phyloP scores from a whole-genome alignment of 2,329 filamentous ascomycete genomes.

The Scorias spongiosa region DNA sequence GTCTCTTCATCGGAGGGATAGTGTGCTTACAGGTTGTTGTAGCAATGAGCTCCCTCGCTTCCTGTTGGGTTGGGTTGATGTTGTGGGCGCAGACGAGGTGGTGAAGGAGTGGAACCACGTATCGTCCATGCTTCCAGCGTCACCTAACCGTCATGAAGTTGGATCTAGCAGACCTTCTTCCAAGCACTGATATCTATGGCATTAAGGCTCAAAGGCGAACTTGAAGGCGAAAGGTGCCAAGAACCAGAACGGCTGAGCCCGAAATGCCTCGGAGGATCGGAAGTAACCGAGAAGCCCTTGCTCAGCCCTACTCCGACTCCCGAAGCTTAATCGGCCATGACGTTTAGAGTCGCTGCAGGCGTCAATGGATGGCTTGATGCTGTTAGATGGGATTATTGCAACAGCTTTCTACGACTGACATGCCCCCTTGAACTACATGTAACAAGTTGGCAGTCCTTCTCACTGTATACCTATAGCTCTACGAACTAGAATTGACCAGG shows the following conservation, averaged over 20 bases:
- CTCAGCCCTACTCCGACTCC: not conserved
- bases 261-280: not conserved
- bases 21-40: conserved; percentile 33
- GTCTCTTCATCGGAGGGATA: conserved; percentile 14
- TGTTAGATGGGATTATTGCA: no score
- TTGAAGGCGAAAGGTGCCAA: not conserved
- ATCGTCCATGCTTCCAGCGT: conserved; percentile 40
- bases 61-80: conserved; percentile 38
- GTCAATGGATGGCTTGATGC: not conserved
- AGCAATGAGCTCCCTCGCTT: conserved; percentile 55
- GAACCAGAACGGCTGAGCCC: not conserved
- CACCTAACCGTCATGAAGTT: no score
- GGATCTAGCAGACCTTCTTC: no score
- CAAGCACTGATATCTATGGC: no score
- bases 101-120: conserved; percentile 60
- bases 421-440: no score
- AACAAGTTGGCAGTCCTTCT: no score
- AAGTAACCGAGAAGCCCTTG: not conserved
- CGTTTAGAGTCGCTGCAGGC: not conserved
- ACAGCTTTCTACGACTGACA: no score
- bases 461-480: no score
- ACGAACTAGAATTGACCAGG: no score
- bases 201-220: not conserved
- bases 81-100: conserved; percentile 41
- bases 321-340: not conserved